These are phyloP conservation scores for Elongisporangium senticosum DNA, from an alignment of 352 stramenopile genomes.

Conservation along the genomic window DNA sequence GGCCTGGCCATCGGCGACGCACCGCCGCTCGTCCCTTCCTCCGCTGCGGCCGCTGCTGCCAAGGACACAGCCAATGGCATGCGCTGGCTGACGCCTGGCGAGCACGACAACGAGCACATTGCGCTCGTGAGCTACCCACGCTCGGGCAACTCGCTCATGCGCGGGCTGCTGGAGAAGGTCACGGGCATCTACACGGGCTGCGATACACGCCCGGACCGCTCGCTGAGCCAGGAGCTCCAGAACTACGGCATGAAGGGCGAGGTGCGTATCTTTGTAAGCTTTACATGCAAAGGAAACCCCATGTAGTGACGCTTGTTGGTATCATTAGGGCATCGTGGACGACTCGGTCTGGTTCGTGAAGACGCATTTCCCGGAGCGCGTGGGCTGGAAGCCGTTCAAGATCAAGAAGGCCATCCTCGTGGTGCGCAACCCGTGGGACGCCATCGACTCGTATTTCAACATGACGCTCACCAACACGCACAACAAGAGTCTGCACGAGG, in stretches of 20 bases:
- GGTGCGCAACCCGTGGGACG: conserved; percentile 96
- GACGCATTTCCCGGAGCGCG: conserved; percentile 96
- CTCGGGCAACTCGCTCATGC: conserved; percentile 96
- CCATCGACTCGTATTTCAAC: conserved; percentile 99
- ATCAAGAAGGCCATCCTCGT: conserved; percentile 82
- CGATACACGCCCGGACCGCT: conserved; percentile 94
- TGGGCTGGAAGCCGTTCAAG: conserved; percentile 83
- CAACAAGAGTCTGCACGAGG: conserved; percentile 87
- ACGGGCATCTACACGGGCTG: conserved; percentile 95
- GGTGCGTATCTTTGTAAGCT: conserved; percentile 7
- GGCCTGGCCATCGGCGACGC: neutral
- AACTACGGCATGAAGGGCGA: conserved; percentile 89
- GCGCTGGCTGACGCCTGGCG: conserved; percentile 64
- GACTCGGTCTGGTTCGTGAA: conserved; percentile 96
- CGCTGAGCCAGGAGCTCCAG: conserved; percentile 86
- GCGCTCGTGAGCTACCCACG: conserved; percentile 96
- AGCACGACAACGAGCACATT: conserved; percentile 65
- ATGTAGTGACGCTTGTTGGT: conserved; percentile 17
- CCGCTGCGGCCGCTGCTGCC: conserved; percentile 7
- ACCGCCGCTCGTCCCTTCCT: conserved; percentile 3
- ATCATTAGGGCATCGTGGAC: conserved; percentile 90
- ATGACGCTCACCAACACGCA: conserved; percentile 94
- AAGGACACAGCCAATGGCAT: conserved; percentile 10
- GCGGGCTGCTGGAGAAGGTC: conserved; percentile 92
- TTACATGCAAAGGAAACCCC: neutral